These are phyloP conservation scores for Russula griseocarnosa DNA, from an alignment of 768 basidiomycete species.

Conservation along the genomic window DNA sequence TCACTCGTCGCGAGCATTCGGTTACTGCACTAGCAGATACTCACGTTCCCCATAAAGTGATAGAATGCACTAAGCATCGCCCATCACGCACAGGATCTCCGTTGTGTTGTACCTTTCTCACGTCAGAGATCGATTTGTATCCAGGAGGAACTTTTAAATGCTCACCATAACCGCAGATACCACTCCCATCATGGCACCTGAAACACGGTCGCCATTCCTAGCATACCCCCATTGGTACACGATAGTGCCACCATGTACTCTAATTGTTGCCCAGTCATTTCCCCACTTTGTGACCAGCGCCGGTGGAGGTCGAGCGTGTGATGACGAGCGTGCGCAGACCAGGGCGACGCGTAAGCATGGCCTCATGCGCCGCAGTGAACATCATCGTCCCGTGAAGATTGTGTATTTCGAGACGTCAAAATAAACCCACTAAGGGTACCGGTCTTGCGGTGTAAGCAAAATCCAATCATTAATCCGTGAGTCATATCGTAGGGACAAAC, in stretches of 20 bases:
- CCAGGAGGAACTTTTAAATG: background rate
- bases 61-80: constrained; percentile 72
- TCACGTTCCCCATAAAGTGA: constrained; percentile 74
- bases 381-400: constrained; percentile 72
- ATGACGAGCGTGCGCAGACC: constrained; percentile 59
- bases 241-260: constrained; percentile 56
- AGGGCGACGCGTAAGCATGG: constrained; percentile 60
- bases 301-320: constrained; percentile 70
- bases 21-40: constrained; percentile 34
- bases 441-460: background rate
- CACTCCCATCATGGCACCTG: constrained; percentile 74
- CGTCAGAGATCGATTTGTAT: background rate
- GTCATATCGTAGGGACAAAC: constrained; percentile 48
- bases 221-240: constrained; percentile 58
- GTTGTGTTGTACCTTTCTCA: constrained; percentile 54
- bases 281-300: constrained; percentile 59
- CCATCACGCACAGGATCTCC: constrained; percentile 68
- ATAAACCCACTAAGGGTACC: background rate
- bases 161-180: constrained; percentile 65
- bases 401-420: constrained; percentile 34
- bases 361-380: constrained; percentile 56
- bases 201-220: constrained; percentile 60
- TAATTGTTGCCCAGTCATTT: constrained; percentile 74
- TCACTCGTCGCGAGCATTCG: constrained; percentile 15
- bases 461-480: background rate